Base-by-base conservation (phyloP, 2,329 filamentous ascomycete species). In the Daldinia sp. region DNA sequence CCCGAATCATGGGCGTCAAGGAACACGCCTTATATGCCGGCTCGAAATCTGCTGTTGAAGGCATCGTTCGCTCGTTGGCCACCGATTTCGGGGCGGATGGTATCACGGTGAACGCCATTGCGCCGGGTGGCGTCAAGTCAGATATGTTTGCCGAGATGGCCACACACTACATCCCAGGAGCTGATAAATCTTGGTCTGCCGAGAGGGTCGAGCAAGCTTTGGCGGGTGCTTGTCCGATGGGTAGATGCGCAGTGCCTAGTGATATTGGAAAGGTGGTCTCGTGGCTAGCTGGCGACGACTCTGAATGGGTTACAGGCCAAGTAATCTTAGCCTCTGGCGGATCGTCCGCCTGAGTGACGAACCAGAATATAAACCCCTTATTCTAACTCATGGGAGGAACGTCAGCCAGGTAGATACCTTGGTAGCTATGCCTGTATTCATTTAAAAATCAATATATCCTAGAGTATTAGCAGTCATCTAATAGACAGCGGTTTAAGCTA, bases 91-190 rank as follows among this genome's bases (percentile, higher is more conserved):
- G 58, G 2, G 32, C 58, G 2, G 23, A 15, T 2, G 58, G 58
- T 3, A 56, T 61, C 45, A 61, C 58, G 3, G 58, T 61, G 25
- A 61, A 61, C 3, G 58, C 58, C 6, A 61, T 61, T 19, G 58
- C 58, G 2, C 58, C 58, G 2, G 58, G 58, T 2, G 58, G 58
- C 11, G 58, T 61, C 23, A 61, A 61, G 29, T 35, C 58, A 3
- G 58, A 61, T 6, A 61, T 61, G 58, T 55, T 51, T 30, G 45
- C 58, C 4, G 58, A 61, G 15, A 51, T 51, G 7, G 58, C 58
- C 3, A 51, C 52, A 11, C 53, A 51, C n/a, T 61, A 61, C 10
- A 56, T 61, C 34, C 58, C 58, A 0, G 58, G 58, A 4, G 58
- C 58, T 1, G 58, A 61, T 17, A 51, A 34, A 23, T 37, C 58